These are phyloP conservation scores for Phytophthora cryptogea DNA, from an alignment of 352 stramenopile species.

Conservation along the genomic window DNA sequence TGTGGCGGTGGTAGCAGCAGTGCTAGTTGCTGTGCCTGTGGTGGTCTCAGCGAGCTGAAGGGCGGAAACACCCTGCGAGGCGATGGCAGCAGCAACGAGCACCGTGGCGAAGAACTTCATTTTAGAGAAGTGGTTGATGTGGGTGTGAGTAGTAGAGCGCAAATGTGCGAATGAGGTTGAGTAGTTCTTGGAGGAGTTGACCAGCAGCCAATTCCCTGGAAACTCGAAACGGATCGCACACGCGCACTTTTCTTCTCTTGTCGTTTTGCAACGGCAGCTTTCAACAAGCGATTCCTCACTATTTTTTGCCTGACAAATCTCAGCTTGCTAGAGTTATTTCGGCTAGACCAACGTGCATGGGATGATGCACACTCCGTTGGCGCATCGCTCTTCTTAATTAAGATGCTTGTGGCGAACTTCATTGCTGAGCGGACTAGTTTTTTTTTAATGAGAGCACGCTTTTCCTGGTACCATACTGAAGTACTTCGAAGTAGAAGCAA, in stretches of 20 bases:
- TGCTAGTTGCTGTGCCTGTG: neutral
- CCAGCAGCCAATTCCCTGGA: neutral
- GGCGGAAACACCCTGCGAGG: conserved; percentile 5
- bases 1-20: neutral
- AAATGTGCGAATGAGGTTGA: conserved; percentile 17
- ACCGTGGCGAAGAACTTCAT: conserved; percentile 29
- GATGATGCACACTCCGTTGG: too few species aligned
- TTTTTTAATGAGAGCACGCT: too few species aligned
- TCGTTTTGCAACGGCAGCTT: conserved; percentile 21
- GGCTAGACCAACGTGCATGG: too few species aligned
- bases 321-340: too few species aligned
- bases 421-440: too few species aligned
- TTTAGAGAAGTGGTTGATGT: neutral
- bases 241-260: conserved; percentile 11
- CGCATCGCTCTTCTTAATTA: too few species aligned
- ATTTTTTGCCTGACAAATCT: neutral
- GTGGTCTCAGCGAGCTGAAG: conserved; percentile 2
- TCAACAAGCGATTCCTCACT: neutral
- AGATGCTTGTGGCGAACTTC: too few species aligned
- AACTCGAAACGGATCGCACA: conserved; percentile 11
- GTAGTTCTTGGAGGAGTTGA: neutral
- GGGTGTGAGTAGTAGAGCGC: conserved; percentile 1
- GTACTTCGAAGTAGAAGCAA: too few species aligned
- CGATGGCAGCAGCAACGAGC: conserved; percentile 15
- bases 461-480: too few species aligned